Evolutionary conservation across 495 filamentous ascomycete genomes (phyloP).

Genomic region (Neurospora tetrasperma): DNA sequence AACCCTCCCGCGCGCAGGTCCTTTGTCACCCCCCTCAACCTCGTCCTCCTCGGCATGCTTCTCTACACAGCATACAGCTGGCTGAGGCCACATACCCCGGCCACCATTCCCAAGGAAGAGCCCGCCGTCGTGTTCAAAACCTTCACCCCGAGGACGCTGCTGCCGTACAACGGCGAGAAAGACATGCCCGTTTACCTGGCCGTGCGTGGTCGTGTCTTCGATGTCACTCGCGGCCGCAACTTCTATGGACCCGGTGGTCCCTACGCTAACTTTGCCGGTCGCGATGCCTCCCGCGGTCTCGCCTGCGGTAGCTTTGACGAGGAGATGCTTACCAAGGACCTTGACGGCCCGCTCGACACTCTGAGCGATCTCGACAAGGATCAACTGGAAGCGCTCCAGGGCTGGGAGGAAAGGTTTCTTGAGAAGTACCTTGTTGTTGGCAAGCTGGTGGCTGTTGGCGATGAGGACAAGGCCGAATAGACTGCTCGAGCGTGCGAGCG

Average conservation of each 20-base stretch:
- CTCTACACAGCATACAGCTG: conserved; percentile 59
- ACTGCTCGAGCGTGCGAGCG: background rate
- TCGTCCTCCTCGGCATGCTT: conserved; percentile 60
- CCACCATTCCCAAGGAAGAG: conserved; percentile 52
- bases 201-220: conserved; percentile 77
- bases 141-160: conserved; percentile 77
- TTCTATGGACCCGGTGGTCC: conserved; percentile 93
- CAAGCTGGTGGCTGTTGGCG: conserved; percentile 54
- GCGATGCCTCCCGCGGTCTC: conserved; percentile 86
- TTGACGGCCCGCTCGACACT: conserved; percentile 76
- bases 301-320: conserved; percentile 91
- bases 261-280: conserved; percentile 87
- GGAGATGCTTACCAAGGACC: conserved; percentile 89
- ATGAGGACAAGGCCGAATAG: conserved; percentile 20
- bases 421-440: conserved; percentile 95
- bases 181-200: conserved; percentile 71
- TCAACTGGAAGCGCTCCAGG: conserved; percentile 70
- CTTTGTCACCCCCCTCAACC: conserved; percentile 69
- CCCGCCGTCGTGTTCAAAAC: conserved; percentile 77
- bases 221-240: conserved; percentile 72
- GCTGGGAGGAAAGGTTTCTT: conserved; percentile 85
- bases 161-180: conserved; percentile 77
- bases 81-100: conserved; percentile 45
- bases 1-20: conserved; percentile 35
- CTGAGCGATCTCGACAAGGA: conserved; percentile 64